These are phyloP conservation scores for Wallacemonas sp. DNA, from an alignment of 208 protist species.

Conservation along the genomic window DNA sequence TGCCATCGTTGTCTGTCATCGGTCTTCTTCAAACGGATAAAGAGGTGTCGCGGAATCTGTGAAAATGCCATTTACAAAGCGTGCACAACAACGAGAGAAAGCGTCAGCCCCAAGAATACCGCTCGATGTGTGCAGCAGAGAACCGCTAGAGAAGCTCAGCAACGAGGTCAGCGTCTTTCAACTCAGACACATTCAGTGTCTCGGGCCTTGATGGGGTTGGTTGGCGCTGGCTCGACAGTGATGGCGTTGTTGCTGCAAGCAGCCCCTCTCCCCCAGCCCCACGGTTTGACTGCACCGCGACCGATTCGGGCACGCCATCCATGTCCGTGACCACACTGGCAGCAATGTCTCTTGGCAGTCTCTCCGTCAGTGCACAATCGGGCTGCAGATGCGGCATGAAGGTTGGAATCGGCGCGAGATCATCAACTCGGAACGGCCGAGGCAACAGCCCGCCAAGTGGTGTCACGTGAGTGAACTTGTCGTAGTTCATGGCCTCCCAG, in stretches of 20 bases:
- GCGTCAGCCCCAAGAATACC: no score
- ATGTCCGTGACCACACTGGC: background rate
- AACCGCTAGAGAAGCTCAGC: conserved; percentile 52
- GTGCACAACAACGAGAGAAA: no score
- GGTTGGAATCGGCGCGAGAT: conserved; percentile 28
- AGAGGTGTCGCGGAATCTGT: no score
- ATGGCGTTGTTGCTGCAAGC: background rate
- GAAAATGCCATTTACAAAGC: no score
- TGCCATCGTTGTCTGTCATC: no score
- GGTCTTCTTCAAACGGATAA: no score
- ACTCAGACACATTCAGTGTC: conserved; percentile 29
- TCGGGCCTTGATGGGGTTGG: background rate
- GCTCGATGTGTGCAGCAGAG: no score
- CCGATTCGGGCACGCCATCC: no score
- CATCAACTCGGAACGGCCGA: conserved; percentile 31
- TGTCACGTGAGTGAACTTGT: conserved; percentile 55
- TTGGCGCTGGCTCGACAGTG: background rate
- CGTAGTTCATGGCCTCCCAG: conserved; percentile 73
- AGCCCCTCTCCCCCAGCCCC: no score
- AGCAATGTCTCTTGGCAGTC: background rate
- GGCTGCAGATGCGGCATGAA: conserved; percentile 66
- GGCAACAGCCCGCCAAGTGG: conserved; percentile 73
- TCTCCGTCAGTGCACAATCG: conserved; percentile 25
- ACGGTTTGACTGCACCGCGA: no score
- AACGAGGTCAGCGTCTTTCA: conserved; percentile 68